Evolutionary conservation across 2,329 filamentous ascomycete species (phyloP), one percentile per base, ranked within the genome.

Genomic region (Cladophialophora chaetospira): DNA sequence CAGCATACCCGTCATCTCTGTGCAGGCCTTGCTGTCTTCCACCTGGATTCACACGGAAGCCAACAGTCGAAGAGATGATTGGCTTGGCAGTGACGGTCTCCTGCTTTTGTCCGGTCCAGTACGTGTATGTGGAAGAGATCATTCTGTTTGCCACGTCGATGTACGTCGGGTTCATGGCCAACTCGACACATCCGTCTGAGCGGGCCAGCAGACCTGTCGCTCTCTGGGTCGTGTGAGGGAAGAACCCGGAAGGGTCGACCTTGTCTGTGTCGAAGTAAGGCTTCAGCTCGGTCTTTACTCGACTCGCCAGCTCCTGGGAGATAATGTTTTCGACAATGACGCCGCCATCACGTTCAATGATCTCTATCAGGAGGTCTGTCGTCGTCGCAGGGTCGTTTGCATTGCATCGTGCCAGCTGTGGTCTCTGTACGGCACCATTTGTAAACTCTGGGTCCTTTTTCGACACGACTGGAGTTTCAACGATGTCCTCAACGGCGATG

Each of bases 141-240:
- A 75, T 59, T 11, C 60, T 58, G 53, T 72, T 71, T 1, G 71
- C 71, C 5, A 73, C 64, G 5, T 63, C 57, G n/a, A 70, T 70
- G 31, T 71, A 73, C 4, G 71, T 64, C 3, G 67, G 66, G 26
- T 71, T 76, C 31, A 68, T 68, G 0, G 69, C 68, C 5, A 73
- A 67, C 46, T 76, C 70, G n/a, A 72, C 68, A 25, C 72, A 75
- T 1, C 66, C 69, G 29, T 73, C 69, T 0, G 74, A 76, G 8
- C 70, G 66, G 2, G 65, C 71, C 11, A 77, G 58, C 15, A 77
- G 57, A 1, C 75, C 73, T 1, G 71, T 71, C 0, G 74, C 74
- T 17, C 68, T 58, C 36, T 68, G 59, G 2, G 68, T 69, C 15
- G 66, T 63, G 17, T 61, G 58, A 2, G 66, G 65, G 40, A 67